These are phyloP conservation scores for Polytrichum formosum DNA, from an alignment of 225 moss, liverwort and hornwort genomes.

Conservation along the genomic window DNA sequence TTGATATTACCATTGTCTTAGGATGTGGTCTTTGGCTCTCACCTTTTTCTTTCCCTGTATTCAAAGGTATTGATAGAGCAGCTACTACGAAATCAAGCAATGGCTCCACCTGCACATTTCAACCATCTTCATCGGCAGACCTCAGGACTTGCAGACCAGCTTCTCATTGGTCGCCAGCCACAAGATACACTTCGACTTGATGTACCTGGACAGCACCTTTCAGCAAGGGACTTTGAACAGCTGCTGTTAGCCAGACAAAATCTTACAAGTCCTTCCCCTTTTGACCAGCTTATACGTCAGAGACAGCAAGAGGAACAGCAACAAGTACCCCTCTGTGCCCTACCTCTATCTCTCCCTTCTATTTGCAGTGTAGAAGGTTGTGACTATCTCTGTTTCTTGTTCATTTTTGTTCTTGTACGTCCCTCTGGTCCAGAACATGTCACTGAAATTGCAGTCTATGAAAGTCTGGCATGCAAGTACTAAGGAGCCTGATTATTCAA, in stretches of 20 bases:
- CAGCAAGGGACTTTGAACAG: constrained; percentile 35
- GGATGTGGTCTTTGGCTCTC: too few relatives aligned
- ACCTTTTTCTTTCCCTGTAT: too few relatives aligned
- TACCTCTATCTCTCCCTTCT: constrained; percentile 1
- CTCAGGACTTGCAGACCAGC: constrained; percentile 55
- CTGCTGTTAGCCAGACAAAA: constrained; percentile 38
- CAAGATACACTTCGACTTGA: constrained; percentile 35
- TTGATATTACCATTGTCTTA: too few relatives aligned
- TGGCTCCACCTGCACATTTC: constrained; percentile 38
- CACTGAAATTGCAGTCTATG: too few relatives aligned
- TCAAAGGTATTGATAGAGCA: constrained; percentile 45
- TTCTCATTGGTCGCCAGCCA: constrained; percentile 39
- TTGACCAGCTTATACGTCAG: constrained; percentile 54
- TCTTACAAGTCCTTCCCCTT: constrained; percentile 25
- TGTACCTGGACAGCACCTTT: constrained; percentile 2
- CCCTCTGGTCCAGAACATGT: not conserved
- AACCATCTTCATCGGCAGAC: constrained; percentile 51
- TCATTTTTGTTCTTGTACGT: not conserved
- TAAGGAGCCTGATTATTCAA: not conserved
- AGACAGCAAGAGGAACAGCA: constrained; percentile 54
- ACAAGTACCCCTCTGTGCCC: constrained; percentile 8
- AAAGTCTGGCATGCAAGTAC: not conserved
- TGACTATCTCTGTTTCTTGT: not conserved
- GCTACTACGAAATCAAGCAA: constrained; percentile 38
- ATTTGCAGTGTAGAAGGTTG: not conserved